A percentile compares a stretch with the other conserved stretches of the same genome.
These are phyloP conservation scores for Boletus sensibilis DNA, from an alignment of 768 basidiomycete genomes.

Conservation along the genomic window DNA sequence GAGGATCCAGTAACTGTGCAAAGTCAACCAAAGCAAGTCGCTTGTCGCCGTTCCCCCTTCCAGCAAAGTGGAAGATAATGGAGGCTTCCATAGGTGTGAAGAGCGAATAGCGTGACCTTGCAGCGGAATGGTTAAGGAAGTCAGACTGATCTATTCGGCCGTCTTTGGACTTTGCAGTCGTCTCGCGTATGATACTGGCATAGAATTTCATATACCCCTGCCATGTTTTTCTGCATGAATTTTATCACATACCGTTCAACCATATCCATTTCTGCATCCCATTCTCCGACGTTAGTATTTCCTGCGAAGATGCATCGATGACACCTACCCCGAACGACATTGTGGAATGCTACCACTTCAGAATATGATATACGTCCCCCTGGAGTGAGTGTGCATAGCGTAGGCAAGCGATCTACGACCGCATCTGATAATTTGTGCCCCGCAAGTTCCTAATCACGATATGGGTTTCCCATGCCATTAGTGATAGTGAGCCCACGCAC, in stretches of 20 bases:
- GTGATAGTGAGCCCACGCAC: constrained; percentile 43
- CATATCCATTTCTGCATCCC: constrained; percentile 82
- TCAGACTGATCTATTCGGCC: constrained; percentile 96
- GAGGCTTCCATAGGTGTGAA: constrained; percentile 99
- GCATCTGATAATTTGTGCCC: constrained; percentile 96
- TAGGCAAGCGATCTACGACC: constrained; percentile 89
- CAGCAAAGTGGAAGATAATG: constrained; percentile 97
- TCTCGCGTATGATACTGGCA: constrained; percentile 80
- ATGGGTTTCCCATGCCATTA: not conserved
- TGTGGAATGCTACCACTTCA: constrained; percentile 96
- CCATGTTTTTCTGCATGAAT: not conserved
- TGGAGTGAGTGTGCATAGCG: constrained; percentile 84
- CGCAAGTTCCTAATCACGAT: constrained; percentile 72
- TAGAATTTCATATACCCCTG: constrained; percentile 3
- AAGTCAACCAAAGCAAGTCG: constrained; percentile 88
- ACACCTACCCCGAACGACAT: constrained; percentile 80
- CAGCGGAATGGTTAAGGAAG: constrained; percentile 86
- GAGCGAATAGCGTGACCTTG: constrained; percentile 86
- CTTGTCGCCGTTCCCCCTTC: constrained; percentile 66
- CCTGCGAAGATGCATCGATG: not conserved
- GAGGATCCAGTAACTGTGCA: constrained; percentile 87
- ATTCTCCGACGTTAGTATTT: constrained; percentile 5
- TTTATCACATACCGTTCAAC: constrained; percentile 64
- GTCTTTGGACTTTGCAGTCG: constrained; percentile 86
- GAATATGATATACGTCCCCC: constrained; percentile 93